These are phyloP conservation scores for Domatiomyces catenatus DNA, from an alignment of 2,329 filamentous ascomycete species.

Conservation along the genomic window DNA sequence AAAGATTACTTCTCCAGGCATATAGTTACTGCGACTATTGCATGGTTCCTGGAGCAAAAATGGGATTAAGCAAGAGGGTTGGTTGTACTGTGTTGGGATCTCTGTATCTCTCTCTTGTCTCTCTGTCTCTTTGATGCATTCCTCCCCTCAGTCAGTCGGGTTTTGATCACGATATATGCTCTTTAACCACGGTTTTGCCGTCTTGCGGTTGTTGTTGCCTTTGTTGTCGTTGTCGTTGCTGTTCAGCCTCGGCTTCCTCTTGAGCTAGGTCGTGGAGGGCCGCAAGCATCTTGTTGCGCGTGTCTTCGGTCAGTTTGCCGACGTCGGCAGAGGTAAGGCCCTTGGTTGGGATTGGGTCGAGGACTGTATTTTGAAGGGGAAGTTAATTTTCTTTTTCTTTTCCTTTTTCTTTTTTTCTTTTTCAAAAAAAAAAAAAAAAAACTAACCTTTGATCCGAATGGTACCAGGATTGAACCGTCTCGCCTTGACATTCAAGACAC, in stretches of 20 bases:
- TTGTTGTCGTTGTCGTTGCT: no score
- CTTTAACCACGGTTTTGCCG: neutral
- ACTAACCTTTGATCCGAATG: constrained; percentile 60
- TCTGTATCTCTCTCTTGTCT: no score
- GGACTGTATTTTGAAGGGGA: constrained; percentile 40
- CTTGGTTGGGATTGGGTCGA: constrained; percentile 65
- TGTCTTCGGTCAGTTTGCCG: constrained; percentile 52
- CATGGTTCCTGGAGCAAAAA: no score
- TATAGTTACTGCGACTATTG: no score
- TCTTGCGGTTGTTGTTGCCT: neutral
- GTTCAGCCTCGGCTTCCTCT: constrained; percentile 3
- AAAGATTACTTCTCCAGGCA: no score
- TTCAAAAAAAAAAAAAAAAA: neutral
- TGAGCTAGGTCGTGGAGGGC: constrained; percentile 31
- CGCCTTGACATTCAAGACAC: constrained; percentile 51
- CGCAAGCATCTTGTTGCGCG: constrained; percentile 60
- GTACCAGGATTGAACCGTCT: constrained; percentile 51
- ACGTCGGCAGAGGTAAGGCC: constrained; percentile 62
- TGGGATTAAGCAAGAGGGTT: no score
- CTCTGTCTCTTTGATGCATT: no score
- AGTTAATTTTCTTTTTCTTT: neutral
- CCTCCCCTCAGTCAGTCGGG: neutral
- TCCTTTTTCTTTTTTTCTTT: neutral
- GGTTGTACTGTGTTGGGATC: no score
- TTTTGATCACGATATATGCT: neutral